Evolutionary conservation across 164 flowering plant species (phyloP).

Genomic region (Magnolia changhungtana): DNA sequence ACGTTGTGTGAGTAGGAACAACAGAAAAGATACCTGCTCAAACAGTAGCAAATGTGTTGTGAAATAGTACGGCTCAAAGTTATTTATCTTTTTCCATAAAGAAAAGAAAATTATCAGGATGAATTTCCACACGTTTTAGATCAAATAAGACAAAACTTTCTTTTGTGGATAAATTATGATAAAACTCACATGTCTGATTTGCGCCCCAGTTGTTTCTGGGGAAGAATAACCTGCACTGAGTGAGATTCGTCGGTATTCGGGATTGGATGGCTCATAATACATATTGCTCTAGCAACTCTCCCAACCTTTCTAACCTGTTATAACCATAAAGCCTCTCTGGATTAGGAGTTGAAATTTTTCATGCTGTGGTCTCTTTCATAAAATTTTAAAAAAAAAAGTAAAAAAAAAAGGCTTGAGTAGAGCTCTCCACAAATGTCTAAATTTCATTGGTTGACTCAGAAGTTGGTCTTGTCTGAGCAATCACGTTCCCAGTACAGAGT

Average conservation of each 20-base stretch:
- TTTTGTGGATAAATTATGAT: too few species aligned
- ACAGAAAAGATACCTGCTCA: constrained; percentile 86
- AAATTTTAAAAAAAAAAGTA: background rate
- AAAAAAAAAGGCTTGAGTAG: background rate
- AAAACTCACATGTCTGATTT: constrained; percentile 81
- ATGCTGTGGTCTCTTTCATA: background rate
- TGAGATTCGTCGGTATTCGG: constrained; percentile 81
- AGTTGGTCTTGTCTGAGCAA: background rate
- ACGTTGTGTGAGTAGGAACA: constrained; percentile 94
- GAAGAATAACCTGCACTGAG: constrained; percentile 86
- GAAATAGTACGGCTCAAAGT: too few species aligned
- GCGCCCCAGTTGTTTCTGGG: constrained; percentile 88
- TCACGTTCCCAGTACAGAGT: background rate
- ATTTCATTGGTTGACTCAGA: background rate
- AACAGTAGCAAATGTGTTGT: background rate
- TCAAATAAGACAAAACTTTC: too few species aligned
- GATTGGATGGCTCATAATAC: constrained; percentile 95
- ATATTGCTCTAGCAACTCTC: constrained; percentile 89
- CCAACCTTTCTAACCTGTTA: constrained; percentile 86
- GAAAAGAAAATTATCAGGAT: background rate
- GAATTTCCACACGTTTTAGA: background rate
- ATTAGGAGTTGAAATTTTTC: background rate
- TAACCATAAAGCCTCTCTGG: constrained; percentile 1
- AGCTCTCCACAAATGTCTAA: background rate
- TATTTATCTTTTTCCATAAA: background rate